Evolutionary conservation across 352 stramenopile species (phyloP).

Genomic region (Pythium biforme): DNA sequence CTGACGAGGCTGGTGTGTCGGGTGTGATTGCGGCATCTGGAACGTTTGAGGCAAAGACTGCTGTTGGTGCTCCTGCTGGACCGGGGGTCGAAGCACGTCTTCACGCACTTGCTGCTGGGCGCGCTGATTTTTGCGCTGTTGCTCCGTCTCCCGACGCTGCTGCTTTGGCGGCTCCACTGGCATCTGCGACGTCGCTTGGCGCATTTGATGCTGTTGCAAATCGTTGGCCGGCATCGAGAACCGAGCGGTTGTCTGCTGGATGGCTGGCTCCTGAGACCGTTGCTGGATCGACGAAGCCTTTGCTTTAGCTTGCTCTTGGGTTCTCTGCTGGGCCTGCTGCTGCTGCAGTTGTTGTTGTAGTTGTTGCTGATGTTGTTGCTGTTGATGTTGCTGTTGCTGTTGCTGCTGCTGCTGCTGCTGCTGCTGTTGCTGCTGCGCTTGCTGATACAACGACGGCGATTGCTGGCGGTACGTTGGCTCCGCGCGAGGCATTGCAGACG

Average conservation of each 20-base stretch:
- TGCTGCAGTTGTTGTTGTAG: neutral
- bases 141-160: slow-evolving; percentile 3
- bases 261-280: neutral
- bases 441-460: slow-evolving; percentile 13
- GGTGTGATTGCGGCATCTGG: slow-evolving; percentile 11
- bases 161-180: slow-evolving; percentile 4
- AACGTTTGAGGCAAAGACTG: slow-evolving; percentile 7
- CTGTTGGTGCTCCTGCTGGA: slow-evolving; percentile 8
- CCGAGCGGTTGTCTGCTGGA: neutral
- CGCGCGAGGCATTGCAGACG: neutral
- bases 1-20: slow-evolving; percentile 1
- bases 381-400: slow-evolving; percentile 5
- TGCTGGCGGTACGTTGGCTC: slow-evolving; percentile 14
- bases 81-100: slow-evolving; percentile 1
- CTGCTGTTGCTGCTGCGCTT: slow-evolving; percentile 20
- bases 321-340: slow-evolving; percentile 1
- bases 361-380: neutral
- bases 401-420: slow-evolving; percentile 27
- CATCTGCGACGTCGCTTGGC: slow-evolving; percentile 2
- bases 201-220: slow-evolving; percentile 10
- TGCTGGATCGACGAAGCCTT: slow-evolving; percentile 1
- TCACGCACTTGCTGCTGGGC: slow-evolving; percentile 11
- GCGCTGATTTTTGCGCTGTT: slow-evolving; percentile 15
- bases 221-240: slow-evolving; percentile 15
- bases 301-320: slow-evolving; percentile 5